Evolutionary conservation across 441 rosid genomes (phyloP), one percentile per base, ranked within the genome.

Genomic region (Bruguiera hainesii): DNA sequence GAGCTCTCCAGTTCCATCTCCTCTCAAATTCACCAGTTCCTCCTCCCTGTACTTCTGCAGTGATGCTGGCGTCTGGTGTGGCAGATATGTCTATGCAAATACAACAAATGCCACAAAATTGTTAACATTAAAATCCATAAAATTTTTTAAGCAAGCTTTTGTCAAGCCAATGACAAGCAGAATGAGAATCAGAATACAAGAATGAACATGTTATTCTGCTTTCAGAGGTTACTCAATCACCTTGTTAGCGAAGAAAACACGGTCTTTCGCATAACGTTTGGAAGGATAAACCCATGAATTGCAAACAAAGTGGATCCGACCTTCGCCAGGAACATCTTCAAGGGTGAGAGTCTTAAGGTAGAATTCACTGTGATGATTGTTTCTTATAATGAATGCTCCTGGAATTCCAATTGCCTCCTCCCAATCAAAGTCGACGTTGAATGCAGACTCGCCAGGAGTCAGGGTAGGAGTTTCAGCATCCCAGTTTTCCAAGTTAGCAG

Each of bases 191-290:
- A 11, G 16, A 42, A 42, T 42, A 42, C 48, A 13, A 39, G 16
- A 39, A 39, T 2, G 18, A 11, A 3, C 48, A 39, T 13, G 13
- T 39, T 13, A 39, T 39, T 10, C 15, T 10, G 48, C 48, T 13
- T 13, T 39, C 48, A 39, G 48, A 9, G 39, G 21, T 19, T 19
- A 5, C 10, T 25, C 26, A 26, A 5, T 68, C 73, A 85, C 96
- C 87, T 84, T 83, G 83, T 89, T 89, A 30, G 86, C 39, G 79
- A 89, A 89, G 90, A 89, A 89, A 75, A 89, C 65, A 0, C 96
- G 89, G 65, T 82, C 79, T 26, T 69, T 73, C 6, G 75, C 56
- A 65, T 87, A 80, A 15, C 50, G 50, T 16, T 84, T 66, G 20
- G 80, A 68, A 39, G 91, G 94, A 63, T 88, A 88, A 68, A 88